These are phyloP conservation scores for Mallotus nudiflorus DNA, from an alignment of 345 rosid genomes.

Conservation along the genomic window DNA sequence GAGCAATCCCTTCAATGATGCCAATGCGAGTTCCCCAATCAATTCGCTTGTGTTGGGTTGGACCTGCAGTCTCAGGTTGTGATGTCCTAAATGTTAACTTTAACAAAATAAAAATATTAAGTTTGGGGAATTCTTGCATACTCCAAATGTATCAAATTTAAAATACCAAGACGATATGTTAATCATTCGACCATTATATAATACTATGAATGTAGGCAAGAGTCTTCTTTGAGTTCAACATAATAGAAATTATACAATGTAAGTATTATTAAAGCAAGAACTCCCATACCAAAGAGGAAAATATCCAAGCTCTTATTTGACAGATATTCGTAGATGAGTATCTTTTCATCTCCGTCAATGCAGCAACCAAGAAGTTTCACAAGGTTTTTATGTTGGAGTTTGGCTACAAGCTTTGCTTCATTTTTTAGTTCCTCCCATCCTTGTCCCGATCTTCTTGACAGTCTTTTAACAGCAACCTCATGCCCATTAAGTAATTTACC, in stretches of 20 bases:
- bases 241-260: too few relatives aligned
- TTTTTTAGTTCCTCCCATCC: neutral
- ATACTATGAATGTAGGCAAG: too few relatives aligned
- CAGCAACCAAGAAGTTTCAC: neutral
- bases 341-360: constrained; percentile 1
- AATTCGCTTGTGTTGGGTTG: neutral
- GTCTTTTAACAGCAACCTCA: neutral
- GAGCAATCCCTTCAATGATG: too few relatives aligned
- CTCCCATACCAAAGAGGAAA: constrained; percentile 7
- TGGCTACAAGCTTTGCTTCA: neutral
- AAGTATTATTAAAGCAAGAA: too few relatives aligned
- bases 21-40: neutral
- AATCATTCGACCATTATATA: too few relatives aligned
- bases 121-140: too few relatives aligned
- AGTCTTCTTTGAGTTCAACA: neutral
- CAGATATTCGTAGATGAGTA: neutral
- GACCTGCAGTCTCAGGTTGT: too few relatives aligned
- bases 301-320: neutral
- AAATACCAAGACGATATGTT: too few relatives aligned
- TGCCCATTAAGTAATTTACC: neutral
- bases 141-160: too few relatives aligned
- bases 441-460: neutral
- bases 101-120: too few relatives aligned
- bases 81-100: too few relatives aligned
- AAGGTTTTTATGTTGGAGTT: neutral